Base-by-base conservation (phyloP, 108 stramenopile genomes). In the Schizochytrium sp. region DNA sequence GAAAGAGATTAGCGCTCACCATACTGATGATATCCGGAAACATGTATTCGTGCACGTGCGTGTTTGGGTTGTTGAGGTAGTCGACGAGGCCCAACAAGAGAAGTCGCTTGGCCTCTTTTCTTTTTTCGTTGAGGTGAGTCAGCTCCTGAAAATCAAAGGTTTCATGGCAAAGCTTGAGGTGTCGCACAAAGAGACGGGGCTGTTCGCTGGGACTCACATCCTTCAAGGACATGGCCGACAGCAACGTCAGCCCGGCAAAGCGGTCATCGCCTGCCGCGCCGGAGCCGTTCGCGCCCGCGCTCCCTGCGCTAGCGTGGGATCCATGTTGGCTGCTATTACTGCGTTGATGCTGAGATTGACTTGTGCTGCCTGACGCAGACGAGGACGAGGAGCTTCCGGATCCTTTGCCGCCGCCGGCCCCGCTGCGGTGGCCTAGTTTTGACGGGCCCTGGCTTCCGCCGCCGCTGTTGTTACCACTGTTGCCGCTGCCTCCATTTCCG, bases 1-100 rank as follows among this genome's bases (percentile, higher is more conserved):
- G 60, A 43, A 92, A 88, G 57, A 92, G 87, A 58, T 92, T 92
- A 18, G 60, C 72, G 69, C 91, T 59, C 43, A 91, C 89, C 91
- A 88, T 90, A 12, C 76, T 53, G n/a, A 83, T 83, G 48, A 83
- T 83, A 28, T 83, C 76, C 45, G 76, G 48, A 53, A 83, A 83
- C 76, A 53, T 53, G 48, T 47, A 53, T 4, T 83, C 76, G 76
- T 83, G 76, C 45, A 83, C 25, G 48, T 83, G 45, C 25, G 76
- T 83, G 76, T 83, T 83, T 8, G 76, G 76, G 51, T 83, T 83
- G 76, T 83, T 83, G 19, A 83, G 19, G 76, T 53, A 83, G 76
- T 83, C 76, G 23, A 83, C 76, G 25, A 83, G 76, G 10, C 76
- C 76, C 16, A 83, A 45, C 48, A 83, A 45, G 23, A 83, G 51